A percentile compares a stretch with the other conserved stretches of the same genome.
Evolutionary conservation across 495 filamentous ascomycete species (phyloP).

Genomic region (Beverwykella pulmonaria): DNA sequence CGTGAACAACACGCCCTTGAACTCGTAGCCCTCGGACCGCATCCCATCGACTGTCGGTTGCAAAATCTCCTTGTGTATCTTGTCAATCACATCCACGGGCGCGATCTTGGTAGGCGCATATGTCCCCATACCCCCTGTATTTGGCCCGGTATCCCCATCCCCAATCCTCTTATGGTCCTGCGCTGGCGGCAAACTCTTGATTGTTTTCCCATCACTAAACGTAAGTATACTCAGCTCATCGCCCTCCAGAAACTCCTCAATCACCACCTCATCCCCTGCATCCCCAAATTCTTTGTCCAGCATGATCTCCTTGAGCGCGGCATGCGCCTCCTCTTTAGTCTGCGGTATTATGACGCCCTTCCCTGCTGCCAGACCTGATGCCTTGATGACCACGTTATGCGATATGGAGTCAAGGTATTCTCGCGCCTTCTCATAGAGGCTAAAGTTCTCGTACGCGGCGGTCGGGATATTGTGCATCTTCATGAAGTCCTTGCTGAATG

Average conservation of each 20-base stretch:
- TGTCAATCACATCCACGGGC: slow-evolving; percentile 69
- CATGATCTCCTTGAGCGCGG: slow-evolving; percentile 88
- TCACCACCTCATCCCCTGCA: slow-evolving; percentile 90
- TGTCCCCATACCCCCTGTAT: slow-evolving; percentile 98
- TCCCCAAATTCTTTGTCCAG: slow-evolving; percentile 79
- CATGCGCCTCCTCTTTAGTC: slow-evolving; percentile 77
- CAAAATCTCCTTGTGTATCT: slow-evolving; percentile 79
- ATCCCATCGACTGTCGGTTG: slow-evolving; percentile 90
- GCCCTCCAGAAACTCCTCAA: slow-evolving; percentile 91
- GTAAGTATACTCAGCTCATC: slow-evolving; percentile 90
- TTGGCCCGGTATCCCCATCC: slow-evolving; percentile 88
- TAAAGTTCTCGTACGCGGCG: slow-evolving; percentile 86
- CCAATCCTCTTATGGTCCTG: slow-evolving; percentile 96
- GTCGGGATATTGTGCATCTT: slow-evolving; percentile 86
- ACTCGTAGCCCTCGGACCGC: slow-evolving; percentile 75
- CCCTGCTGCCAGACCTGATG: slow-evolving; percentile 80
- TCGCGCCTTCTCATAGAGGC: slow-evolving; percentile 73
- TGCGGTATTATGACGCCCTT: slow-evolving; percentile 90
- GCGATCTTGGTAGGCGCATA: slow-evolving; percentile 84
- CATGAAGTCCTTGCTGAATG: slow-evolving; percentile 99
- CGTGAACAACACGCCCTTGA: slow-evolving; percentile 88
- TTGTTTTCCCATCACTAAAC: slow-evolving; percentile 87
- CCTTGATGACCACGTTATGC: slow-evolving; percentile 87
- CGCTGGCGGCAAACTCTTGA: slow-evolving; percentile 82
- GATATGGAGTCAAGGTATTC: slow-evolving; percentile 73